A percentile compares a stretch with the other conserved stretches of the same genome.
phyloP scores from a whole-genome alignment of 441 rosid species.

The Metrosideros polymorpha region DNA sequence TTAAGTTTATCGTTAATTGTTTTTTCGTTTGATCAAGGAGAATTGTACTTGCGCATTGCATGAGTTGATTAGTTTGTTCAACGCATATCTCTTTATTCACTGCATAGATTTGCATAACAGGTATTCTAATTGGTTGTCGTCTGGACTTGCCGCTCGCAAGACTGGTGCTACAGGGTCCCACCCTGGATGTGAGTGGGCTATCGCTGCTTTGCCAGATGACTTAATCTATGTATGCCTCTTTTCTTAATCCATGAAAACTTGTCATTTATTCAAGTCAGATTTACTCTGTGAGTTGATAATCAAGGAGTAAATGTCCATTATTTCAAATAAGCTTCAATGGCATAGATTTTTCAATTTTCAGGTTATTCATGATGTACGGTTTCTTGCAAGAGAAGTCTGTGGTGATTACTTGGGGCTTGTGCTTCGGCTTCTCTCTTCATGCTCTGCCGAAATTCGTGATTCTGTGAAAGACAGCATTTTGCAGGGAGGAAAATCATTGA shows the following conservation, averaged over 20 bases:
- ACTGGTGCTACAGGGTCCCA: conserved; percentile 37
- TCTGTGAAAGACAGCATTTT: conserved; percentile 73
- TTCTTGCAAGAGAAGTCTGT: conserved; percentile 51
- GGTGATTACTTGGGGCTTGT: conserved; percentile 61
- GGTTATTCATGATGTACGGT: conserved; percentile 78
- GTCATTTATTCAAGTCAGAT: neutral
- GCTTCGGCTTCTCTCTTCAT: conserved; percentile 53
- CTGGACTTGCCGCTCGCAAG: conserved; percentile 63
- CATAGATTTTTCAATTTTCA: conserved; percentile 38
- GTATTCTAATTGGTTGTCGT: conserved; percentile 79
- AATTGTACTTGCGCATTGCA: neutral
- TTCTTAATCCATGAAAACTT: neutral
- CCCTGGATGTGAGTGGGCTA: conserved; percentile 87
- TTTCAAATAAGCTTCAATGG: neutral
- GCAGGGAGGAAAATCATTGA: conserved; percentile 54
- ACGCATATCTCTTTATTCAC: neutral
- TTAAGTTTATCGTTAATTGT: neutral
- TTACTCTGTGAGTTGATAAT: neutral
- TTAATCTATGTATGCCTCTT: conserved; percentile 62
- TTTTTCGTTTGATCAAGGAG: neutral
- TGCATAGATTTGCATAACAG: conserved; percentile 23
- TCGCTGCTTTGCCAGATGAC: conserved; percentile 71
- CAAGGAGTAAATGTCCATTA: neutral
- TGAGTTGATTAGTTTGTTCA: neutral
- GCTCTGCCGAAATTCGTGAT: conserved; percentile 56